These are phyloP conservation scores for Trichoderma semiorbis DNA, from an alignment of 2,329 filamentous ascomycete species.

Conservation along the genomic window DNA sequence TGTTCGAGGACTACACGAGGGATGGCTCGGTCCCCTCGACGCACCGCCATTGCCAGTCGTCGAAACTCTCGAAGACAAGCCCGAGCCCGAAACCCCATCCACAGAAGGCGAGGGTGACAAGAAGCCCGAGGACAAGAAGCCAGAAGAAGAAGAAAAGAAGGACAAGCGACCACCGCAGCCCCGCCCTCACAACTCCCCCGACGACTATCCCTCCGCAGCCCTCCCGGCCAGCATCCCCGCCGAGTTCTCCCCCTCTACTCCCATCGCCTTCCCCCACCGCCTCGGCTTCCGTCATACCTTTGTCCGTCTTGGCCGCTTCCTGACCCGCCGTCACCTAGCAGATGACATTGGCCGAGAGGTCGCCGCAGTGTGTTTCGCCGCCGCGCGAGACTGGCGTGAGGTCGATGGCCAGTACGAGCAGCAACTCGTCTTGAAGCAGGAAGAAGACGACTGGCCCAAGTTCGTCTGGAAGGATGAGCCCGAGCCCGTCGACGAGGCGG, in stretches of 20 bases:
- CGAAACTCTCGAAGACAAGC: slow-evolving; percentile 19
- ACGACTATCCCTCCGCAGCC: slow-evolving; percentile 64
- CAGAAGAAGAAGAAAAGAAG: slow-evolving; percentile 40
- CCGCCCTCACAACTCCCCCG: slow-evolving; percentile 68
- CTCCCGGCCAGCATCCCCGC: slow-evolving; percentile 65
- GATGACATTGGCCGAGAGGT: slow-evolving; percentile 85
- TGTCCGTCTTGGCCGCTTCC: slow-evolving; percentile 79
- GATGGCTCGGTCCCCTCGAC: slow-evolving; percentile 85
- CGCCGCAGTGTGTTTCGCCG: slow-evolving; percentile 73
- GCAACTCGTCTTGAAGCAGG: slow-evolving; percentile 59
- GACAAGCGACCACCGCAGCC: slow-evolving; percentile 60
- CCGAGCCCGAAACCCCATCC: slow-evolving; percentile 21
- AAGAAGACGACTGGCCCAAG: slow-evolving; percentile 84
- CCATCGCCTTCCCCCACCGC: slow-evolving; percentile 80
- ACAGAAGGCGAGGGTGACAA: slow-evolving; percentile 24
- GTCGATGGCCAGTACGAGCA: slow-evolving; percentile 39
- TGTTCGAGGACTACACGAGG: slow-evolving; percentile 86
- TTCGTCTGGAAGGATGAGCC: slow-evolving; percentile 58
- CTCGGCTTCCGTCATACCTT: slow-evolving; percentile 91
- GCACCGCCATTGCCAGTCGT: slow-evolving; percentile 45
- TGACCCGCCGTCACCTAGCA: slow-evolving; percentile 79
- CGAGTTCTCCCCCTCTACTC: slow-evolving; percentile 68
- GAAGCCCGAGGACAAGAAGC: slow-evolving; percentile 25
- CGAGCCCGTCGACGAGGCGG: slow-evolving; percentile 40
- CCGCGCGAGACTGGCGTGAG: slow-evolving; percentile 48